Percentiles rank a stretch among this genome's conserved stretches.
Evolutionary conservation across 371 early-diverging fungal genomes (phyloP).

Genomic region (Mucor velutinosus): DNA sequence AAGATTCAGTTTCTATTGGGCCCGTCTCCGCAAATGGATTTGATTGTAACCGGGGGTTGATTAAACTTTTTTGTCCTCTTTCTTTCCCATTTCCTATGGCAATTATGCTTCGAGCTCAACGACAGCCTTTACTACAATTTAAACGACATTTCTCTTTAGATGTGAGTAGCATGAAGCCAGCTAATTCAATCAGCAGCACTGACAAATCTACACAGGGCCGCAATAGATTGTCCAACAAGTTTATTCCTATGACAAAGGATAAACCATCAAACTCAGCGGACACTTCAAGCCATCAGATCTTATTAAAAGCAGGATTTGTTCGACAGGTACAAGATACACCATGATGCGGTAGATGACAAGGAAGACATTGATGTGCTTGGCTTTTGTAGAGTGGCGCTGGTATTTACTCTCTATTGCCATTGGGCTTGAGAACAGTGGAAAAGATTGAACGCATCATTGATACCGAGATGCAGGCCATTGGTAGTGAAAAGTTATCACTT

Average conservation of each 20-base stretch:
- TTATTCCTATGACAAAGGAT: constrained; percentile 35
- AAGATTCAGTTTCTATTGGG: not conserved
- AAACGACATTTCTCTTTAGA: constrained; percentile 8
- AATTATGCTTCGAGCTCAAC: not conserved
- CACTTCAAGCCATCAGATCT: constrained; percentile 14
- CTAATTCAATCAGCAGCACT: not conserved
- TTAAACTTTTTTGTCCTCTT: not conserved
- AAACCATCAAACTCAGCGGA: constrained; percentile 13
- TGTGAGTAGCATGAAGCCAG: not conserved
- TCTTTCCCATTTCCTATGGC: not conserved
- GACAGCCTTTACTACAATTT: not conserved
- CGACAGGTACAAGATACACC: constrained; percentile 42
- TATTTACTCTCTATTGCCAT: constrained; percentile 79
- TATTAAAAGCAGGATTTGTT: constrained; percentile 51
- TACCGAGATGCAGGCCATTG: constrained; percentile 74
- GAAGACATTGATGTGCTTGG: not conserved
- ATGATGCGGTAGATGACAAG: not conserved
- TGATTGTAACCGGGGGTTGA: not conserved
- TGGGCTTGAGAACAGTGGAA: constrained; percentile 72
- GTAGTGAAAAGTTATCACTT: constrained; percentile 76
- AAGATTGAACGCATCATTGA: constrained; percentile 82
- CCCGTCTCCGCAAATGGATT: not conserved
- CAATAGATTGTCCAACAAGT: constrained; percentile 46
- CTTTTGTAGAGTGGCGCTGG: constrained; percentile 71
- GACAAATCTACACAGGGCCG: constrained; percentile 35